These are phyloP conservation scores for Monosporascus sp. DNA, from an alignment of 2,329 filamentous ascomycete species.

Conservation along the genomic window DNA sequence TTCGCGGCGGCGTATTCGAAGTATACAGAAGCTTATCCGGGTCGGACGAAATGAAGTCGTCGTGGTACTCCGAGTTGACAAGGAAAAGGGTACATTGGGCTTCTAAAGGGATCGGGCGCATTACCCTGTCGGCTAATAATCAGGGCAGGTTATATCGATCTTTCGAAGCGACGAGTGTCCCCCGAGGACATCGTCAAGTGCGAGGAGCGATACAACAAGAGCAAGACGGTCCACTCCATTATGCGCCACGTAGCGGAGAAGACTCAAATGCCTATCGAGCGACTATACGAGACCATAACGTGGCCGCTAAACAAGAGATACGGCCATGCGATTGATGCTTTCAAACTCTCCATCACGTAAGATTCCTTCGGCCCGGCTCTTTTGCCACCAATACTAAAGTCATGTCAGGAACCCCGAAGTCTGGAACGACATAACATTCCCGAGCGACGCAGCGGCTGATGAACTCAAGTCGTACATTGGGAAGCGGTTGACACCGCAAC, in stretches of 20 bases:
- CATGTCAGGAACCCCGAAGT: slow-evolving; percentile 78
- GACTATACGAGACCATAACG: slow-evolving; percentile 86
- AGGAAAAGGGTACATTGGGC: slow-evolving; percentile 75
- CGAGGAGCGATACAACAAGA: slow-evolving; percentile 99
- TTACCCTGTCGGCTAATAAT: slow-evolving; percentile 15
- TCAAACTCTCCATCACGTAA: slow-evolving; percentile 97
- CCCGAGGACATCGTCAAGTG: slow-evolving; percentile 98
- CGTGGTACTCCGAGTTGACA: slow-evolving; percentile 96
- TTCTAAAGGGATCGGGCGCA: slow-evolving; percentile 4
- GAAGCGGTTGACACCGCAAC: slow-evolving; percentile 94
- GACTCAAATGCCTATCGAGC: slow-evolving; percentile 89
- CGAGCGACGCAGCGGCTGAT: slow-evolving; percentile 76
- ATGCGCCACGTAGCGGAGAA: slow-evolving; percentile 99
- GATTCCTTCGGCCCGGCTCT: slow-evolving; percentile 24
- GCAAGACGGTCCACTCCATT: slow-evolving; percentile 98
- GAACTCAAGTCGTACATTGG: slow-evolving; percentile 93
- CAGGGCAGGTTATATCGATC: slow-evolving; percentile 81
- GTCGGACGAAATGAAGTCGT: slow-evolving; percentile 98
- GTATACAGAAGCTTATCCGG: slow-evolving; percentile 97
- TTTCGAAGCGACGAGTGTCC: slow-evolving; percentile 96
- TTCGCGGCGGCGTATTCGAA: slow-evolving; percentile 94
- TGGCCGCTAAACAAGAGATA: slow-evolving; percentile 99
- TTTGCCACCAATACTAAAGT: slow-evolving; percentile 8
- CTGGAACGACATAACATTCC: slow-evolving; percentile 89
- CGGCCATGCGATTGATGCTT: slow-evolving; percentile 93